phyloP scores from a whole-genome alignment of 23 red algal genomes.

The Agarophyton chilense region DNA sequence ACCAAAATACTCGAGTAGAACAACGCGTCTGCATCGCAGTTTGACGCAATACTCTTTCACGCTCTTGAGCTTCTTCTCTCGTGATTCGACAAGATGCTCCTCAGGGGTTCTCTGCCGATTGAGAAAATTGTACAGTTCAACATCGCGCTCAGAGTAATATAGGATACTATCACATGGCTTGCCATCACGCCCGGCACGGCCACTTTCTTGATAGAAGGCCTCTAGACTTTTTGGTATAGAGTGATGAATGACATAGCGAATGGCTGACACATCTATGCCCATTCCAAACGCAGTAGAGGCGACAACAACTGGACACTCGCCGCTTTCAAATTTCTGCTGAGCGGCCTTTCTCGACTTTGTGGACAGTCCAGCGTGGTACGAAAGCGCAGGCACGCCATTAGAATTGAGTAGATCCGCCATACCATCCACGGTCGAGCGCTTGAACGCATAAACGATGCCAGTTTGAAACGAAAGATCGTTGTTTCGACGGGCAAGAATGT shows the following conservation, averaged over 20 bases:
- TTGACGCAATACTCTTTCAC: constrained; percentile 38
- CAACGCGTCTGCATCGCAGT: constrained; percentile 49
- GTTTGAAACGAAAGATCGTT: constrained; percentile 4
- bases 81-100: constrained; percentile 14
- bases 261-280: constrained; percentile 87
- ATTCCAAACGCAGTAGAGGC: constrained; percentile 94
- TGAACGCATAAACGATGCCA: constrained; percentile 81
- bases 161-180: constrained; percentile 64
- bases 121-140: constrained; percentile 43
- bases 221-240: constrained; percentile 81
- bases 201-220: constrained; percentile 93
- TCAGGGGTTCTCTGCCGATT: not conserved
- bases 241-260: constrained; percentile 86
- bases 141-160: constrained; percentile 34
- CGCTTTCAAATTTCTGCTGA: constrained; percentile 73
- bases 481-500: not conserved
- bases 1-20: constrained; percentile 47
- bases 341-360: constrained; percentile 46
- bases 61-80: not conserved
- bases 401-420: constrained; percentile 39
- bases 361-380: constrained; percentile 86
- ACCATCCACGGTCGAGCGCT: constrained; percentile 64
- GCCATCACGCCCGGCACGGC: constrained; percentile 90
- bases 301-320: constrained; percentile 64
- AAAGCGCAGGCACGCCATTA: constrained; percentile 48